These are phyloP conservation scores for Kuraishia ogatae DNA, from an alignment of 805 yeast species.

Conservation along the genomic window DNA sequence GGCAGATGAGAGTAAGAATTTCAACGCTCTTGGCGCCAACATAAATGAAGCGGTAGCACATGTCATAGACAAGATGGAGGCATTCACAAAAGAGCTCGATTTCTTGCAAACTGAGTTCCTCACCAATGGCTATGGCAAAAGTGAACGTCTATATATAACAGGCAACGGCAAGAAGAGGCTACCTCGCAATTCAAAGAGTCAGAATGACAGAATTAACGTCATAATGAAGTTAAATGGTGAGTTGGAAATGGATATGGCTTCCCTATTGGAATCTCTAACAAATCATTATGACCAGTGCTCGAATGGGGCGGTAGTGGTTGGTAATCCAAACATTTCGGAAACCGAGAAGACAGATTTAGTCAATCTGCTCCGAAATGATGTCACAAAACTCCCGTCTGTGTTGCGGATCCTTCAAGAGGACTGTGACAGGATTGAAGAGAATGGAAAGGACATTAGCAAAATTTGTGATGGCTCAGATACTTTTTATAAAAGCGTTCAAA, in stretches of 20 bases:
- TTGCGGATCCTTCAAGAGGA: slow-evolving; percentile 29
- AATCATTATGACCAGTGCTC: slow-evolving; percentile 77
- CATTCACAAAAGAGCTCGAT: slow-evolving; percentile 4
- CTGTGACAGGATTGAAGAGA: slow-evolving; percentile 17
- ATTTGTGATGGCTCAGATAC: slow-evolving; percentile 13
- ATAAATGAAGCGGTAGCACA: not conserved
- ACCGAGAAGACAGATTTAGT: slow-evolving; percentile 29
- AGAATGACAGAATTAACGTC: slow-evolving; percentile 13
- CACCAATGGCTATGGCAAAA: not conserved
- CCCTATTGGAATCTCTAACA: slow-evolving; percentile 60
- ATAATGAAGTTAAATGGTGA: slow-evolving; percentile 31
- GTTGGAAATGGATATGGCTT: slow-evolving; percentile 63
- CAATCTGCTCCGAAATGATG: slow-evolving; percentile 42
- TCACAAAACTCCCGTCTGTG: slow-evolving; percentile 49
- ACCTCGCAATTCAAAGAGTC: not conserved
- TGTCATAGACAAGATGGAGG: not conserved
- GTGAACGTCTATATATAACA: not conserved
- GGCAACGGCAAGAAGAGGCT: not conserved
- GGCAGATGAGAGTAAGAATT: not conserved
- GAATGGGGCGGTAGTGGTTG: slow-evolving; percentile 33
- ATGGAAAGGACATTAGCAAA: slow-evolving; percentile 18
- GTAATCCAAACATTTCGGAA: slow-evolving; percentile 16
- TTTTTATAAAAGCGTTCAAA: slow-evolving; percentile 10
- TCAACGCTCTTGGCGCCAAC: not conserved
- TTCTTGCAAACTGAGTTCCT: not conserved